Evolutionary conservation across 2,329 filamentous ascomycete species (phyloP).

Genomic region (Penicillium vulpinum): DNA sequence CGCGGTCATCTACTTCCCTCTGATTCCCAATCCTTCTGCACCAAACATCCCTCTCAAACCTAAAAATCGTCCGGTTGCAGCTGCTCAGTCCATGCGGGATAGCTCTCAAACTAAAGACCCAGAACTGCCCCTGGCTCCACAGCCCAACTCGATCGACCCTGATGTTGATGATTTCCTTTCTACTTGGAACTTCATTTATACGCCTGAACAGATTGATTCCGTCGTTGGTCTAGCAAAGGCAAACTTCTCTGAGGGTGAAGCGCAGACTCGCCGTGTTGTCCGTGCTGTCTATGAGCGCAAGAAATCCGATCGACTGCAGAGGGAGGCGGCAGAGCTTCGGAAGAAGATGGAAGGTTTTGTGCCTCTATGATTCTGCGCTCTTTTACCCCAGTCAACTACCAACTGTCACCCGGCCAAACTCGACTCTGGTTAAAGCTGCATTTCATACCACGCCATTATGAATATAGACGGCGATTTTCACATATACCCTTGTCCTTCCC

Average conservation of each 20-base stretch:
- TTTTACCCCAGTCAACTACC: not conserved
- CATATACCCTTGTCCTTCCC: not conserved
- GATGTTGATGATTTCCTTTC: conserved; percentile 80
- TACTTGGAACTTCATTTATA: conserved; percentile 99
- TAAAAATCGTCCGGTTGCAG: conserved; percentile 24
- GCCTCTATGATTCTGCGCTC: conserved; percentile 19
- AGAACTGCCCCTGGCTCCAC: conserved; percentile 36
- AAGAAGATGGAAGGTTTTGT: conserved; percentile 35
- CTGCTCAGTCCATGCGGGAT: conserved; percentile 23
- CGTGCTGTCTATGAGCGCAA: conserved; percentile 91
- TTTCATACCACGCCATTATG: not conserved
- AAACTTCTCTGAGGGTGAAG: conserved; percentile 81
- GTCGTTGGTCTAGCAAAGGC: conserved; percentile 79
- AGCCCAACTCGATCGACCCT: conserved; percentile 74
- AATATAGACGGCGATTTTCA: not conserved
- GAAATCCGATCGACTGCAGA: conserved; percentile 55
- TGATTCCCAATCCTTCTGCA: conserved; percentile 69
- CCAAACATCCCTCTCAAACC: conserved; percentile 30
- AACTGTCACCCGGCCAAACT: not conserved
- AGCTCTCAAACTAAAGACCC: conserved; percentile 21
- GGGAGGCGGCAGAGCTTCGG: conserved; percentile 29
- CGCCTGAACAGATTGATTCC: conserved; percentile 80
- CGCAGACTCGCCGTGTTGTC: conserved; percentile 75
- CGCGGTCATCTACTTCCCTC: conserved; percentile 85
- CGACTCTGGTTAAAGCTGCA: not conserved